Evolutionary conservation across 805 yeast species (phyloP).

Genomic region (Ogataea kodamae): DNA sequence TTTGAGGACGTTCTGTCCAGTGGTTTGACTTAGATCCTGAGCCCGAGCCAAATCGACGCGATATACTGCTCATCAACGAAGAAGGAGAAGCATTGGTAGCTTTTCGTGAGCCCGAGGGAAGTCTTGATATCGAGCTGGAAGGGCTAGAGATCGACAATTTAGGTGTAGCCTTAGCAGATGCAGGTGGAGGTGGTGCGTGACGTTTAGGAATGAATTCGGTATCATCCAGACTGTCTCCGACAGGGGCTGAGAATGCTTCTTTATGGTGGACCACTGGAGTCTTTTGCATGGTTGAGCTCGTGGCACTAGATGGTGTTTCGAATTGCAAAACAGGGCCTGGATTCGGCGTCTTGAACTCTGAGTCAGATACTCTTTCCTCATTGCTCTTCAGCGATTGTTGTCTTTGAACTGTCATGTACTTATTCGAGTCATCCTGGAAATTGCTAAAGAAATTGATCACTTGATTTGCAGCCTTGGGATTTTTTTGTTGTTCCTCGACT

Average conservation of each 20-base stretch:
- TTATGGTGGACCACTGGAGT: constrained; percentile 11
- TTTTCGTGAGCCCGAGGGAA: constrained; percentile 12
- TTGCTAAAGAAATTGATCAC: constrained; percentile 31
- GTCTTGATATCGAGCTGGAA: constrained; percentile 6
- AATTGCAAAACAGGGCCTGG: constrained; percentile 12
- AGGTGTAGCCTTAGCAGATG: constrained; percentile 8
- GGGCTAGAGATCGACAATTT: constrained; percentile 11
- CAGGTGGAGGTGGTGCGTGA: constrained; percentile 37
- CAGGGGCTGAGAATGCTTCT: constrained; percentile 1
- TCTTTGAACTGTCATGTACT: constrained; percentile 30
- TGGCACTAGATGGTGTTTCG: constrained; percentile 17
- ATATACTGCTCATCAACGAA: constrained; percentile 28
- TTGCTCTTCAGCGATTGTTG: constrained; percentile 19
- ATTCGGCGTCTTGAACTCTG: constrained; percentile 20
- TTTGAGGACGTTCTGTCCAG: constrained; percentile 12
- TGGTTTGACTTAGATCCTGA: constrained; percentile 2
- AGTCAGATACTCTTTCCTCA: constrained; percentile 18
- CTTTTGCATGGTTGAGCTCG: constrained; percentile 11
- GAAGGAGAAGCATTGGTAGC: constrained; percentile 21
- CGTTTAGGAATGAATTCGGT: constrained; percentile 33
- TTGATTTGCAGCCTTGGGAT: constrained; percentile 79
- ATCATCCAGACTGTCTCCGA: constrained; percentile 10
- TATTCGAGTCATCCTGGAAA: constrained; percentile 24
- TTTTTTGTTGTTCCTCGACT: constrained; percentile 79
- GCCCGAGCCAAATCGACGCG: constrained; percentile 25